phyloP scores from a whole-genome alignment of 169 alveolate genomes.

The Pseudocohnilembus persalinus region DNA sequence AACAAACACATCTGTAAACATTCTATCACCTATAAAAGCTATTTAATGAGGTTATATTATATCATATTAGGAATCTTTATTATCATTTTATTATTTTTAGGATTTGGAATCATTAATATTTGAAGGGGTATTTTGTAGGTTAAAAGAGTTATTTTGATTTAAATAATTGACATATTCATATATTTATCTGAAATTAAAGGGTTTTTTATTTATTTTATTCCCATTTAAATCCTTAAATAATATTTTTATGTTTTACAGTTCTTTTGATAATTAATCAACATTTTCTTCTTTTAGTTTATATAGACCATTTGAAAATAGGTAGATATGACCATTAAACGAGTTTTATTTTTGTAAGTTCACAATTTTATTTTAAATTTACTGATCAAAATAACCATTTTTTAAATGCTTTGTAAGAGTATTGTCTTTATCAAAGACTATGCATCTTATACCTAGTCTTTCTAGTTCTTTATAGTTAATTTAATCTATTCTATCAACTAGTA shows the following conservation, averaged over 20 bases:
- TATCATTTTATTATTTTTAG: too few species aligned
- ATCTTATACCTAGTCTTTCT: constrained; percentile 52
- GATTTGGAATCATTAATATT: too few species aligned
- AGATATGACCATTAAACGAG: constrained; percentile 38
- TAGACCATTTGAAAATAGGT: constrained; percentile 44
- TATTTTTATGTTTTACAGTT: constrained; percentile 17
- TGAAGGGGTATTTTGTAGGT: too few species aligned
- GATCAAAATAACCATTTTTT: constrained; percentile 29
- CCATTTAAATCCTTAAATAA: constrained; percentile 13
- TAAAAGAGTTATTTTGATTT: too few species aligned
- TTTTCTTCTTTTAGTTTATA: too few species aligned
- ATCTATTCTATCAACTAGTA: constrained; percentile 25
- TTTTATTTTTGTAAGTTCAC: constrained; percentile 26
- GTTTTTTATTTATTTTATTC: constrained; percentile 51
- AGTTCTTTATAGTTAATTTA: constrained; percentile 37
- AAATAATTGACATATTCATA: constrained; percentile 1
- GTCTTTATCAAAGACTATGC: constrained; percentile 70
- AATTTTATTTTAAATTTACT: constrained; percentile 5
- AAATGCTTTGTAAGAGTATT: constrained; percentile 66
- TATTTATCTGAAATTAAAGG: constrained; percentile 49
- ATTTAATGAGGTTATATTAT: constrained; percentile 23
- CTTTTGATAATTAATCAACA: constrained; percentile 22
- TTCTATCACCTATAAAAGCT: constrained; percentile 64
- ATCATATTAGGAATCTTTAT: too few species aligned
- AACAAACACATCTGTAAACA: constrained; percentile 55